Evolutionary conservation across 2,329 filamentous ascomycete genomes (phyloP).

Genomic region (Pseudocercospora macadamiae): DNA sequence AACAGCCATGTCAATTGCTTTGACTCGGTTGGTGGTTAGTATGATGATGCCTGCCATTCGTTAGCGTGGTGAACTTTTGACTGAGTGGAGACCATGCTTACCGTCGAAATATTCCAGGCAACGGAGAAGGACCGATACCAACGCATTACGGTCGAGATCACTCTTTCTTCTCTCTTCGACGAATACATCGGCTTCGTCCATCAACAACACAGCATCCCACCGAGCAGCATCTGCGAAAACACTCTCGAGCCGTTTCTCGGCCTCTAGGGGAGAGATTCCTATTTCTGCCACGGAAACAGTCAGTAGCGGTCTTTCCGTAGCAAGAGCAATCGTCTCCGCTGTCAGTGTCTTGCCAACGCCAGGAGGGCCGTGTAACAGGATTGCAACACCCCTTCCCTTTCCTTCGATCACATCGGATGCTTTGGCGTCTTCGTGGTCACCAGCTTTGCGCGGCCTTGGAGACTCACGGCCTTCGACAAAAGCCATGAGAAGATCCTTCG

Average conservation of each 20-base stretch:
- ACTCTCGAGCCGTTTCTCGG: slow-evolving; percentile 6
- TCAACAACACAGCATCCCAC: slow-evolving; percentile 19
- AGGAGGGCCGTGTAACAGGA: slow-evolving; percentile 42
- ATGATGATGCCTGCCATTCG: too few relatives aligned
- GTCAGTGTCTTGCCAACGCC: slow-evolving; percentile 47
- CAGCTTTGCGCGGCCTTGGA: too few relatives aligned
- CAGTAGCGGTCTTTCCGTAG: slow-evolving; percentile 46
- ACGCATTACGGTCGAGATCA: slow-evolving; percentile 72
- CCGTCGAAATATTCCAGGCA: slow-evolving; percentile 40
- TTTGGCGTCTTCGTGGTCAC: background rate
- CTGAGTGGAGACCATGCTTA: too few relatives aligned
- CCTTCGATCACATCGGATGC: slow-evolving; percentile 16
- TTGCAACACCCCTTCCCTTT: slow-evolving; percentile 35
- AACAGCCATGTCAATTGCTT: background rate
- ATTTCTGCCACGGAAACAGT: slow-evolving; percentile 27
- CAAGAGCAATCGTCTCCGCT: slow-evolving; percentile 39
- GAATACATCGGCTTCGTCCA: slow-evolving; percentile 64
- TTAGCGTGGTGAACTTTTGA: too few relatives aligned
- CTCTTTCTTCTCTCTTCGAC: slow-evolving; percentile 77
- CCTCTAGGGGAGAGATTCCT: background rate
- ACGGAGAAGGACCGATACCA: slow-evolving; percentile 64
- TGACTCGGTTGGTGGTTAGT: background rate
- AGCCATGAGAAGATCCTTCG: slow-evolving; percentile 4
- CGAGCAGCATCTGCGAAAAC: slow-evolving; percentile 12
- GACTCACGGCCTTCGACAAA: background rate